phyloP scores from a whole-genome alignment of 2,329 filamentous ascomycete species.

The Sporothrix inflata region DNA sequence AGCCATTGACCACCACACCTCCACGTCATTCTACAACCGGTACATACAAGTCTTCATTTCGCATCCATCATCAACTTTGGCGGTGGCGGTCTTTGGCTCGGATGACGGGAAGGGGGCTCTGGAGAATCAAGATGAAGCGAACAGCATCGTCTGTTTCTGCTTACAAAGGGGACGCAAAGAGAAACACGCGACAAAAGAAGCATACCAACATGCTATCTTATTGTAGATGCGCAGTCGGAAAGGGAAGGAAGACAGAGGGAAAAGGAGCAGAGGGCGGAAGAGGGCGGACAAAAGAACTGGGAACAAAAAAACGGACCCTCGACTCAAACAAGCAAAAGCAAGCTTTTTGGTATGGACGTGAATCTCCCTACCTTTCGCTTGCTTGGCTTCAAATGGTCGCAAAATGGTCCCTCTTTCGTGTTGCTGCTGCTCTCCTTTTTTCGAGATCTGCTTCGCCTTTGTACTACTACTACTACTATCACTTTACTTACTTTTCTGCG shows the following conservation, averaged over 20 bases:
- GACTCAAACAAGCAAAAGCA: background rate
- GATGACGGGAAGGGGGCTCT: slow-evolving; percentile 14
- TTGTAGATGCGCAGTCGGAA: slow-evolving; percentile 20
- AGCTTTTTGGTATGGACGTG: background rate
- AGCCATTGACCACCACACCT: slow-evolving; percentile 2
- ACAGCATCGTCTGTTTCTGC: background rate
- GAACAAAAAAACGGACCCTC: background rate
- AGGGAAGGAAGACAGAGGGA: slow-evolving; percentile 16
- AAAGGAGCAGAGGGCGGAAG: slow-evolving; percentile 20
- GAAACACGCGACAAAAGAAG: slow-evolving; percentile 13
- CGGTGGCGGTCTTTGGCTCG: slow-evolving; percentile 9
- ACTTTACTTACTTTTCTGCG: background rate
- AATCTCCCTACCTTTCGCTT: background rate
- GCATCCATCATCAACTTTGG: background rate
- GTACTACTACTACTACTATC: slow-evolving; percentile 22
- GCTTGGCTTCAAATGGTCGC: background rate
- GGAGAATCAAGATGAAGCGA: background rate
- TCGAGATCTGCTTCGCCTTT: slow-evolving; percentile 21
- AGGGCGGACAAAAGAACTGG: background rate
- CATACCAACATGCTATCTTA: slow-evolving; percentile 3
- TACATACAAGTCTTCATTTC: slow-evolving; percentile 17
- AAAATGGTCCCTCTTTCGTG: background rate
- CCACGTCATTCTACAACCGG: slow-evolving; percentile 9
- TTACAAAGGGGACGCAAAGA: background rate
- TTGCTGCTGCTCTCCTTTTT: slow-evolving; percentile 16